Evolutionary conservation across 108 stramenopile genomes (phyloP).

Genomic region (Chaetoceros muelleri): DNA sequence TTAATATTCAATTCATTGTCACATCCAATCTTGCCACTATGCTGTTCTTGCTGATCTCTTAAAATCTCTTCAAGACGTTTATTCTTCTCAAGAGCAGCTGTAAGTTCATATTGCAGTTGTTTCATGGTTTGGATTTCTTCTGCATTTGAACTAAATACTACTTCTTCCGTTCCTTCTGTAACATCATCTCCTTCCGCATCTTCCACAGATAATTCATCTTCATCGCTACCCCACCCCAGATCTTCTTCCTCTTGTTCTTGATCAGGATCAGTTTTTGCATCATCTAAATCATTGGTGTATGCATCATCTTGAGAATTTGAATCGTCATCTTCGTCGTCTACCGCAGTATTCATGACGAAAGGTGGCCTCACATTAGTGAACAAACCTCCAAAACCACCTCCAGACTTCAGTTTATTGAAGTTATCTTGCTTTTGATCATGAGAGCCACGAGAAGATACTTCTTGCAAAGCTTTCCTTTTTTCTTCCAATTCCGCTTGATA

Average conservation of each 20-base stretch:
- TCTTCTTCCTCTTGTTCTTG: conserved; percentile 31
- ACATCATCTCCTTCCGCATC: neutral
- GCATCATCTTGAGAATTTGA: too few relatives aligned
- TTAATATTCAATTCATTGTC: neutral
- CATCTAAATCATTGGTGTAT: conserved; percentile 12
- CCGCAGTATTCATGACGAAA: conserved; percentile 62
- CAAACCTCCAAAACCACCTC: conserved; percentile 4
- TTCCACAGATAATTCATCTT: conserved; percentile 5
- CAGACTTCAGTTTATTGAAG: neutral
- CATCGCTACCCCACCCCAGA: conserved; percentile 18
- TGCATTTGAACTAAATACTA: conserved; percentile 34
- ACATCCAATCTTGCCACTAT: neutral
- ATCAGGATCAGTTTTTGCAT: neutral
- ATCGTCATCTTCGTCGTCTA: conserved; percentile 30
- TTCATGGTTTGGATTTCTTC: conserved; percentile 16
- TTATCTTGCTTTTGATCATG: neutral
- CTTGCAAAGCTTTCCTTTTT: conserved; percentile 6
- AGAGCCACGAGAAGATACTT: neutral
- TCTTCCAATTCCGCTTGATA: conserved; percentile 8
- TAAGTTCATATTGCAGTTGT: conserved; percentile 22
- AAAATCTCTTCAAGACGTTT: conserved; percentile 41
- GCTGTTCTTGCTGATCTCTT: conserved; percentile 20
- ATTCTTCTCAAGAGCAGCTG: conserved; percentile 29
- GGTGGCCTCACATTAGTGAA: conserved; percentile 25
- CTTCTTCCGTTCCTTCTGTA: neutral